Conservation (phyloP, 768 basidiomycete genomes). For the Boletus reticulatus region DNA sequence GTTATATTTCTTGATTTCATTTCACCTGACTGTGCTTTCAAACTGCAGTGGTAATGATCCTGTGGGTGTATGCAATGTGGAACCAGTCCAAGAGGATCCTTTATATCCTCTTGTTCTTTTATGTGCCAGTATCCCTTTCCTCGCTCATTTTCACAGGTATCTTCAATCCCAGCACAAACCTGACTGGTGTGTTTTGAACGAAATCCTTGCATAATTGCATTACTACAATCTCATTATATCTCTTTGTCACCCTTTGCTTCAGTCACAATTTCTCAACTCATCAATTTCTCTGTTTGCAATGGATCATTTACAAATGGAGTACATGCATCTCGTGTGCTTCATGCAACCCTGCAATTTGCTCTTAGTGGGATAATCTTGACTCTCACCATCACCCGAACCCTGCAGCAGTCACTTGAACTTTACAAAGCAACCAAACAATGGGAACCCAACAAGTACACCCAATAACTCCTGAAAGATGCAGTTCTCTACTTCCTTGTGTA, state of each 20-base stretch:
- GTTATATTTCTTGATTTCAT: no score
- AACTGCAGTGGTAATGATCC: constrained; percentile 12
- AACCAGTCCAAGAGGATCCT: constrained; percentile 6
- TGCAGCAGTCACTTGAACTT: background rate
- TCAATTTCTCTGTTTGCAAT: background rate
- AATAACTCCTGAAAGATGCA: constrained; percentile 1
- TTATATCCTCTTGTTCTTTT: constrained; percentile 2
- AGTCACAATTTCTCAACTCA: background rate
- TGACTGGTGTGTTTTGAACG: background rate
- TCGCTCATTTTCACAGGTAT: background rate
- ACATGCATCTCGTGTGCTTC: background rate
- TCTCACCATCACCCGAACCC: background rate
- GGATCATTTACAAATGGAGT: background rate
- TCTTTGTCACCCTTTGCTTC: no score
- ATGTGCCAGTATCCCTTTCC: background rate
- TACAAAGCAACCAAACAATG: constrained; percentile 1
- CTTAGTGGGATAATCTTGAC: background rate
- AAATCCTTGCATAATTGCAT: background rate
- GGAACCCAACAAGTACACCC: background rate
- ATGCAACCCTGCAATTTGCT: background rate
- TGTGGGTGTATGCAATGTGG: constrained; percentile 15
- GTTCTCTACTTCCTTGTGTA: constrained; percentile 10
- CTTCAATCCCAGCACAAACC: background rate
- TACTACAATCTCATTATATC: background rate
- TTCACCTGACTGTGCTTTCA: background rate